Conservation (phyloP, 176 grass and related monocot genomes). For the Cenchrus americanus region DNA sequence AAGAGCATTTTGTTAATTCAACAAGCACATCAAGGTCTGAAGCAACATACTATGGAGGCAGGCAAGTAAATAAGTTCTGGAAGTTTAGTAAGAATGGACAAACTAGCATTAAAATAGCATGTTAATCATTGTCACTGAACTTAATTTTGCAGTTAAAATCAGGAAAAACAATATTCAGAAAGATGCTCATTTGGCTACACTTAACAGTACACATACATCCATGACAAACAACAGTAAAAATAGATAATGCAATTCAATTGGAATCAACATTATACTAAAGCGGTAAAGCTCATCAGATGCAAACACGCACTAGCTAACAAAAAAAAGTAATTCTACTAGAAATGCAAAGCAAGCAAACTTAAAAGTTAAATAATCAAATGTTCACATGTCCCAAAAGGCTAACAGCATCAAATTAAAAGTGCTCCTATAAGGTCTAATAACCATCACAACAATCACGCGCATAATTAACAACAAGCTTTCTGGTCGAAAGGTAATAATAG, state of each 20-base stretch:
- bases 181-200: too few species aligned
- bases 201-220: background rate
- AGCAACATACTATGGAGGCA: too few species aligned
- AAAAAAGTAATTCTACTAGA: background rate
- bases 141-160: background rate
- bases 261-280: constrained; percentile 8
- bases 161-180: too few species aligned
- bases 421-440: background rate
- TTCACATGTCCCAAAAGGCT: background rate
- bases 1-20: too few species aligned
- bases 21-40: too few species aligned
- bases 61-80: too few species aligned
- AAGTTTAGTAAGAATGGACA: too few species aligned
- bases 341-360: constrained; percentile 22
- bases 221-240: too few species aligned
- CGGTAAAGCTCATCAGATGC: background rate
- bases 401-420: constrained; percentile 25
- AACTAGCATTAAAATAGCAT: too few species aligned
- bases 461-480: constrained; percentile 16
- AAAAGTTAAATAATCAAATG: constrained; percentile 29
- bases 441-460: constrained; percentile 4
- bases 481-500: background rate
- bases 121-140: too few species aligned
- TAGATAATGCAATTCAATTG: too few species aligned
- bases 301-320: background rate